These are phyloP conservation scores for Cyberlindnera mississippiensis DNA, from an alignment of 805 yeast species.

Conservation along the genomic window DNA sequence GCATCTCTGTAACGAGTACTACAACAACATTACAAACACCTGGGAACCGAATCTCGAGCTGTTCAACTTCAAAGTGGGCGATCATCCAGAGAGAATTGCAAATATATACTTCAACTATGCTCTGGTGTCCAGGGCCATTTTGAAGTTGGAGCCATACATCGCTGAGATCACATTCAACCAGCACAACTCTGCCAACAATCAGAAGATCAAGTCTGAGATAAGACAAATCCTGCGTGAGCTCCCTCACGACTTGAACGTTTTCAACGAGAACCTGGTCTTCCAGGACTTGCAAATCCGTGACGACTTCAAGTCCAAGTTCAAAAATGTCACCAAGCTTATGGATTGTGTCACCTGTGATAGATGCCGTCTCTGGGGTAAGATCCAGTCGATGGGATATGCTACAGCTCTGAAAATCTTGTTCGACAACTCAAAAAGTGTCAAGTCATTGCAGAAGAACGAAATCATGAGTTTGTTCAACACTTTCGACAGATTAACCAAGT, in stretches of 20 bases:
- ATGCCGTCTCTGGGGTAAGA: constrained; percentile 97
- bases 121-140: constrained; percentile 73
- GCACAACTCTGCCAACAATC: constrained; percentile 37
- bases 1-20: constrained; percentile 81
- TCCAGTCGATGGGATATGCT: constrained; percentile 96
- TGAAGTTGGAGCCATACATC: constrained; percentile 56
- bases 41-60: constrained; percentile 82
- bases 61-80: constrained; percentile 88
- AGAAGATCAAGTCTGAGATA: constrained; percentile 41
- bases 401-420: constrained; percentile 89
- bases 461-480: constrained; percentile 89
- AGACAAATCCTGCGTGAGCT: constrained; percentile 23
- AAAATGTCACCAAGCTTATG: constrained; percentile 89
- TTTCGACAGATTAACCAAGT: constrained; percentile 85
- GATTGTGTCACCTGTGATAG: constrained; percentile 98
- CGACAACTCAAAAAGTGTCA: constrained; percentile 55
- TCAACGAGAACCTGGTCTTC: constrained; percentile 50
- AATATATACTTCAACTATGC: constrained; percentile 93
- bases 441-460: constrained; percentile 68
- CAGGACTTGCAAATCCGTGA: constrained; percentile 61
- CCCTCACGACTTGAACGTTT: constrained; percentile 31
- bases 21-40: constrained; percentile 64
- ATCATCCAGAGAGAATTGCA: constrained; percentile 78
- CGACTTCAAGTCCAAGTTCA: constrained; percentile 82
- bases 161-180: constrained; percentile 48